These are phyloP conservation scores for Euphrasia arctica DNA, from an alignment of 305 asterid species.

Conservation along the genomic window DNA sequence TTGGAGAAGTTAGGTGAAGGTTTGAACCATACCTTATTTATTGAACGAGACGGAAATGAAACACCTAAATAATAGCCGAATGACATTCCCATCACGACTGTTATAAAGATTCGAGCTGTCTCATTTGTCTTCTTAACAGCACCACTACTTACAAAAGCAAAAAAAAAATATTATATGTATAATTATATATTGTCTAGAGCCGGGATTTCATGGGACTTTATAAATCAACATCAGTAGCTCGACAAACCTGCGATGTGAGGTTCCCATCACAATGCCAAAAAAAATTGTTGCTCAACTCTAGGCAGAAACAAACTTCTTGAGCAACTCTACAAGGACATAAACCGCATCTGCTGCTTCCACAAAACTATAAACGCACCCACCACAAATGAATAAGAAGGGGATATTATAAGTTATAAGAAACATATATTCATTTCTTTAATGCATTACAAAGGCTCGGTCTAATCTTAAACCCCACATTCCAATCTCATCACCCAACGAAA, in stretches of 20 bases:
- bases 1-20: slow-evolving; percentile 1
- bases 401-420: neutral
- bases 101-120: slow-evolving; percentile 54
- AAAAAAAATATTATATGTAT: neutral
- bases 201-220: neutral
- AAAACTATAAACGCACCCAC: slow-evolving; percentile 25
- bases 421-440: neutral
- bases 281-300: slow-evolving; percentile 44
- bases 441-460: neutral
- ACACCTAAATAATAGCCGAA: slow-evolving; percentile 84
- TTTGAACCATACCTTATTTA: slow-evolving; percentile 50
- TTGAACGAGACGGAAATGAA: slow-evolving; percentile 76
- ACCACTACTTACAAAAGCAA: slow-evolving; percentile 46
- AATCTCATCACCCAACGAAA: neutral
- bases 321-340: slow-evolving; percentile 33
- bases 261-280: slow-evolving; percentile 57
- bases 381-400: neutral
- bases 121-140: slow-evolving; percentile 59
- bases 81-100: slow-evolving; percentile 75
- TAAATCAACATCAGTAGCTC: slow-evolving; percentile 15
- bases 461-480: neutral
- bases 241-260: slow-evolving; percentile 74
- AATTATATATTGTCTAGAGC: neutral
- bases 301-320: slow-evolving; percentile 52
- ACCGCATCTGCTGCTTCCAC: slow-evolving; percentile 29